A percentile compares a stretch with the other conserved stretches of the same genome.
Evolutionary conservation across 2,329 filamentous ascomycete species (phyloP).

Genomic region (Colletotrichum gigasporum): DNA sequence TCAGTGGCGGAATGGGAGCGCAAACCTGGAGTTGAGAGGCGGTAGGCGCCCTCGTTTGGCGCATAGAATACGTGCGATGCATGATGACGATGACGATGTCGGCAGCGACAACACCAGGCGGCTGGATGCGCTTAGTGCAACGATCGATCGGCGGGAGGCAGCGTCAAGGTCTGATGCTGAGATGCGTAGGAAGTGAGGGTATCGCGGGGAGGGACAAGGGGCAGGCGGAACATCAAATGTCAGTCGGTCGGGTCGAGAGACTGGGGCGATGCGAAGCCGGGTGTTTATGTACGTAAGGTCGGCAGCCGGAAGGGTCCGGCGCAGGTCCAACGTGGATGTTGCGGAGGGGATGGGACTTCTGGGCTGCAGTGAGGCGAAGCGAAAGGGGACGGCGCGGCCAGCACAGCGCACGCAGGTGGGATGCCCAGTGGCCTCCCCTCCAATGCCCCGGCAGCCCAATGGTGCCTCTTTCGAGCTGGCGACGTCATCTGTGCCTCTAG

Average conservation of each 20-base stretch:
- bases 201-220: constrained; percentile 27
- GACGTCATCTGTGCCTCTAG: constrained; percentile 33
- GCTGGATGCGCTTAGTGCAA: background rate
- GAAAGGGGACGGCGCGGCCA: background rate
- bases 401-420: background rate
- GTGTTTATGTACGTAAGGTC: constrained; percentile 31
- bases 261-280: constrained; percentile 18
- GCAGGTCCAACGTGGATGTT: constrained; percentile 11
- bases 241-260: background rate
- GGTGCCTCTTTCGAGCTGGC: constrained; percentile 32
- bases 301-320: constrained; percentile 4
- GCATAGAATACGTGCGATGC: constrained; percentile 99
- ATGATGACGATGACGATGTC: constrained; percentile 59
- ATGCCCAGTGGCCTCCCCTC: background rate
- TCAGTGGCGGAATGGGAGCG: background rate
- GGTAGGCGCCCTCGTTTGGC: constrained; percentile 94
- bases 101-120: background rate
- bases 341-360: constrained; percentile 27
- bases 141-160: background rate
- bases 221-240: constrained; percentile 11
- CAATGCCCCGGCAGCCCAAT: too few species aligned
- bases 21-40: constrained; percentile 77
- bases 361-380: background rate
- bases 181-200: background rate
- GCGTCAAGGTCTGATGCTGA: background rate